Evolutionary conservation across 441 rosid species (phyloP), one percentile per base, ranked within the genome.

Genomic region (Eutrema salsugineum): DNA sequence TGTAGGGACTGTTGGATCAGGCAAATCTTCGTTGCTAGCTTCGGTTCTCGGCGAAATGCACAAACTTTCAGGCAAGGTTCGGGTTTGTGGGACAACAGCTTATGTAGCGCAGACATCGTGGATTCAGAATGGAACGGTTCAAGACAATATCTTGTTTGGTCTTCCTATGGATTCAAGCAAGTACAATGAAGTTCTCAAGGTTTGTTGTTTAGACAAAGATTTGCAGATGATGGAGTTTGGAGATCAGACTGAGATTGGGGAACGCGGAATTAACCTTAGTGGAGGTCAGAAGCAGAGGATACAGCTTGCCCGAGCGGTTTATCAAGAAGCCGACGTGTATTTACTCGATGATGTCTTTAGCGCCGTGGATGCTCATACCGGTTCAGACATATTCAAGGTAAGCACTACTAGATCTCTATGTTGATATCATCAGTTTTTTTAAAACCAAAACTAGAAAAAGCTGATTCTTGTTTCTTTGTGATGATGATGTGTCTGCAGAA

Each of bases 351-450:
- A 93, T 63, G 89, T 93, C 71, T 93, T 93, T 64, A 93, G 98
- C 60, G 98, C 97, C 11, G 98, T 93, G 54, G 98, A 93, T 85
- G 97, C 98, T 46, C 98, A 93, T 76, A 89, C 97, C 0, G 98
- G 98, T 12, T 83, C 96, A 60, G 94, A 87, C 75, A 89, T 93
- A 60, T 93, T 82, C 78, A 93, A 91, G 98, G 98, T 90, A 53
- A 19, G 20, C 4, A 14, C 19, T 17, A 14, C 19, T 17, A 40
- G 19, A 46, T 22, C 24, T 43, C 35, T 51, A 63, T 28, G 36
- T 33, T 71, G 16, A 12, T 19, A n/a, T 15, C 0, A 33, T 12
- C 27, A 49, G 2, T n/a, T 15, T 44, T n/a, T n/a, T n/a, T 2
- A 44, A 35, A 17, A 27, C 16, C 66, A 59, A 63, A 24, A 36